Evolutionary conservation across 1,284 basidiomycete species (phyloP), one percentile per base, ranked within the genome.

Genomic region (Anthracocystis panici-leucophaei): DNA sequence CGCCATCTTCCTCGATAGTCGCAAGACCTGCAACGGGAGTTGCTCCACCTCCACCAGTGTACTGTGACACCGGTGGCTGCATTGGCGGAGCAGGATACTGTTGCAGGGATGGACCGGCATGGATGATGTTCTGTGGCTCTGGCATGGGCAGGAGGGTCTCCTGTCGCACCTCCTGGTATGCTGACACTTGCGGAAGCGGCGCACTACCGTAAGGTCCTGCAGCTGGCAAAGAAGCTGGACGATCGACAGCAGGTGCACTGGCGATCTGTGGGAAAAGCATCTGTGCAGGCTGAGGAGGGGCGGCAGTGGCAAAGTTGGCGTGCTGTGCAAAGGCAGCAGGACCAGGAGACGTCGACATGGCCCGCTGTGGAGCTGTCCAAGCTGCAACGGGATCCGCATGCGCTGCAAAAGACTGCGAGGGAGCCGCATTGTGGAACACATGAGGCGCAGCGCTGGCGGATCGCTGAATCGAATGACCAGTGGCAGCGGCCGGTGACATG

Each of bases 1-100:
- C 80, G 45, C 63, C 41, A 35, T 82, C 79, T 45, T 81, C 79
- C 14, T 75, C 77, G 50, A 80, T 82, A 6, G 79, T 80, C 7
- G 79, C 74, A 2, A 82, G 62, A 16, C 79, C 77, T 1, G 71
- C 63, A 29, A 77, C 64, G 11, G 63, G 44, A 21, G 60, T 45
- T 10, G 65, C 48, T 14, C 51, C 58, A 18, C 44, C 42, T 8
- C 41, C 51, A 6, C 33, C 38, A 18, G 53, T 33, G 55, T 35
- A 62, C 9, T 41, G 29, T 16, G n/a, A 11, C 20, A 29, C 20
- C 14, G 46, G 54, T 21, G 69, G 52, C 52, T 63, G 63, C 33
- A 20, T 51, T 2, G 55, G 62, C 20, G 68, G 68, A 10, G 63
- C 50, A 5, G 63, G 40, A 42, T 55, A 62, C 25, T 71, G 68